Conservation (phyloP, 169 alveolate genomes). For the Plasmodium inui region DNA sequence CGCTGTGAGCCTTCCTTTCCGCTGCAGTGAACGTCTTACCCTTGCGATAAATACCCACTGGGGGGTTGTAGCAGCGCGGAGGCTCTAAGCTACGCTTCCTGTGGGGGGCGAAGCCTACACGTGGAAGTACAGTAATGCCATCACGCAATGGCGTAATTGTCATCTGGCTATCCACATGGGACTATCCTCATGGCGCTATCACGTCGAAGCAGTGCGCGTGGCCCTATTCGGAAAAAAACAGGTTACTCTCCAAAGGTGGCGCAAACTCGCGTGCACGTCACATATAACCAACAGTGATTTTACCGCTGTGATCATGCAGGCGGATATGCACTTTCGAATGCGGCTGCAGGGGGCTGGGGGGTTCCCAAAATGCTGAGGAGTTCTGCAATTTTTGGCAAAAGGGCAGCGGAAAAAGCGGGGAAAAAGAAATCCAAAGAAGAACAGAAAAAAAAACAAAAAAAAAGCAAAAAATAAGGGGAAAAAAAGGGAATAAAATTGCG, state of each 20-base stretch:
- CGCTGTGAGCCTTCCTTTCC: not conserved
- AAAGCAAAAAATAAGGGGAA: not conserved
- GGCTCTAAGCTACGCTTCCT: not conserved
- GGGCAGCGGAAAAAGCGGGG: not conserved
- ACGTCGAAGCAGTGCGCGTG: not conserved
- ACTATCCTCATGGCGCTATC: not conserved
- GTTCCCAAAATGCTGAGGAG: not conserved
- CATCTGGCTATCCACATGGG: no score
- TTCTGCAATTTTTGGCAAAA: not conserved
- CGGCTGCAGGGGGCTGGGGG: not conserved
- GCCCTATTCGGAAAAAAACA: not conserved
- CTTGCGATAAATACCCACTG: not conserved
- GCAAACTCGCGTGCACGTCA: not conserved
- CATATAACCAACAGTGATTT: not conserved
- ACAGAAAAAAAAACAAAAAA: not conserved
- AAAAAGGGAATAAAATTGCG: not conserved
- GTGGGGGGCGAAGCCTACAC: not conserved
- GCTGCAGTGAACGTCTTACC: not conserved
- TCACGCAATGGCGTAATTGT: not conserved
- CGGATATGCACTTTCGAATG: not conserved
- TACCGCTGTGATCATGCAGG: not conserved
- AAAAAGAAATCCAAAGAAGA: not conserved
- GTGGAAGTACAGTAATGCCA: not conserved
- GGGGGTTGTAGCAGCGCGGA: not conserved
- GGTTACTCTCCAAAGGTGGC: not conserved